phyloP scores from a whole-genome alignment of 2,329 filamentous ascomycete genomes.

The Allantophomopsis cytisporea region DNA sequence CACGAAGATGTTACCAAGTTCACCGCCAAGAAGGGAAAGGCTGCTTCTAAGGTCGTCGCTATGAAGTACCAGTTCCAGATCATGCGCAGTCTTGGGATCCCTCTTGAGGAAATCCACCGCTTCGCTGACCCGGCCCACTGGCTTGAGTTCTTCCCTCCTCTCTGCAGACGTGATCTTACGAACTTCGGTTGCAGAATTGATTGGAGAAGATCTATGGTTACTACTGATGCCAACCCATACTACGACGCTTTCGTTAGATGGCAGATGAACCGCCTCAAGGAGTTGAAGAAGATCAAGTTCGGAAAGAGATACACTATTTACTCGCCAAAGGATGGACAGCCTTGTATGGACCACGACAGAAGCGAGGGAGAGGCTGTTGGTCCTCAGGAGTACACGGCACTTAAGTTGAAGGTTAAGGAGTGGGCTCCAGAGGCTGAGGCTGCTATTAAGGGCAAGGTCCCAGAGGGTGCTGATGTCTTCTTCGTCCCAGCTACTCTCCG shows the following conservation, averaged over 20 bases:
- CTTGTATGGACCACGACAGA: conserved; percentile 80
- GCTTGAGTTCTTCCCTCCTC: conserved; percentile 83
- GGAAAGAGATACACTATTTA: conserved; percentile 91
- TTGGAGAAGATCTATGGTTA: conserved; percentile 86
- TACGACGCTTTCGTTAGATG: conserved; percentile 92
- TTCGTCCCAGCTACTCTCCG: conserved; percentile 85
- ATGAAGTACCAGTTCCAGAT: conserved; percentile 95
- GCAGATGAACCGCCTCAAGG: conserved; percentile 91
- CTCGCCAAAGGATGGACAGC: conserved; percentile 76
- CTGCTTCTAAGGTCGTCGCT: conserved; percentile 76
- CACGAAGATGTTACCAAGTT: conserved; percentile 82
- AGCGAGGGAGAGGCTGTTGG: conserved; percentile 69
- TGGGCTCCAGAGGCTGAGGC: conserved; percentile 70
- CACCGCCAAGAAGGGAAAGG: conserved; percentile 84
- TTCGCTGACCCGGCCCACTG: conserved; percentile 89
- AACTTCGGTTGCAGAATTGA: conserved; percentile 80
- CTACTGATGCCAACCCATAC: conserved; percentile 92
- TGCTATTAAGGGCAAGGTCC: conserved; percentile 63
- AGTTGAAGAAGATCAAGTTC: conserved; percentile 85
- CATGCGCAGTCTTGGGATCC: conserved; percentile 83
- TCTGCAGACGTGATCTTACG: conserved; percentile 66
- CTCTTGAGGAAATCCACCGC: conserved; percentile 76
- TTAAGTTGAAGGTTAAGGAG: conserved; percentile 84
- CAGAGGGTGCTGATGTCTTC: conserved; percentile 67
- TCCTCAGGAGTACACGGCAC: conserved; percentile 81